Evolutionary conservation across 164 flowering plant species (phyloP), one percentile per base, ranked within the genome.

Genomic region (Liriodendron chinense): DNA sequence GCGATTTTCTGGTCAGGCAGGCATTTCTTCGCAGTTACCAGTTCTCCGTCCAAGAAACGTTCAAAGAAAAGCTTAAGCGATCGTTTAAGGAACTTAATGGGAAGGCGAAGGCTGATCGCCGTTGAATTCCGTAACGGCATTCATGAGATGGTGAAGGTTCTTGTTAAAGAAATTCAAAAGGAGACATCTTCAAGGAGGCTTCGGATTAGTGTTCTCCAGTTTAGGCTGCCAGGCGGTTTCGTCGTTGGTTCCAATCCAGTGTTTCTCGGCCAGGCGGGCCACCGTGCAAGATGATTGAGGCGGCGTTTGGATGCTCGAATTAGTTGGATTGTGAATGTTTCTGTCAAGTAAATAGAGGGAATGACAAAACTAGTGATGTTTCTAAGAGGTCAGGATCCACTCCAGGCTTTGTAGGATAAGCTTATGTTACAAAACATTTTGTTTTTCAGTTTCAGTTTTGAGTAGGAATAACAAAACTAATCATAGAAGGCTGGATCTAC

Each of bases 21-120:
- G 86, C 84, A 21, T 83, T 85, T 68, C 79, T 85, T 1, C 77
- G 65, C 25, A 85, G 87, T 26, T 85, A 85, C 53, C 84, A 75
- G 49, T 80, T 85, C 63, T 65, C 79, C 1, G 63, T 74, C 20
- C 22, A 73, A 47, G 73, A 73, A 23, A 76, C 80, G 2, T 75
- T 73, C 48, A 75, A 73, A 59, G 79, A 74, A 62, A 83, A 75
- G 77, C 64, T 71, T 16, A 53, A 22, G 21, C 50, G 73, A n/a
- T 73, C 79, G 0, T 57, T 74, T 70, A 79, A 75, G 70, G 78
- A 67, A 63, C 0, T 85, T 48, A 76, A 73, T 18, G 77, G 56
- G 71, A 21, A 18, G 70, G 70, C 66, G 18, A 53, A 18, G 77
- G 65, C 3, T n/a, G 66, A n/a, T 53, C 20, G 26, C 26, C n/a